phyloP scores from a whole-genome alignment of 2,329 filamentous ascomycete genomes.

The Neodidymelliopsis sp. region DNA sequence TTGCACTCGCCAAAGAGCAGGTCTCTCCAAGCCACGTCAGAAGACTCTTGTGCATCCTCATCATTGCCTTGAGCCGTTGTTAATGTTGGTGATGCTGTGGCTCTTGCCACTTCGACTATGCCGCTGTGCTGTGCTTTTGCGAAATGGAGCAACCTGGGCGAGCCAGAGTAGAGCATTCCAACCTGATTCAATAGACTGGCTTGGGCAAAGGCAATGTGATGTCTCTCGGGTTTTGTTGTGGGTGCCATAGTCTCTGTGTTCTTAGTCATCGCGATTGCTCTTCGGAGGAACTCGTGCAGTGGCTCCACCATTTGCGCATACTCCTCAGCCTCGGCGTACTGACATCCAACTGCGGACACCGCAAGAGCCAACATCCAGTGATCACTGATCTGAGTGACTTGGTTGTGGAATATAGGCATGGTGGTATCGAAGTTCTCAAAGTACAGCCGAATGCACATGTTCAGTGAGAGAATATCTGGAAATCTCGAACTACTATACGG shows the following conservation, averaged over 20 bases:
- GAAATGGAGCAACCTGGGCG: neutral
- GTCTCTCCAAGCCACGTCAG: neutral
- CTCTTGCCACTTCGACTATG: slow-evolving; percentile 5
- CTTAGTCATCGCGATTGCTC: slow-evolving; percentile 1
- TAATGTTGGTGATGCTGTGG: neutral
- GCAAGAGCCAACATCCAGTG: slow-evolving; percentile 35
- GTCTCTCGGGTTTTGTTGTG: neutral
- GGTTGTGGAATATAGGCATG: slow-evolving; percentile 37
- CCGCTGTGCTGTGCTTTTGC: slow-evolving; percentile 9
- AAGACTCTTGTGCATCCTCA: neutral
- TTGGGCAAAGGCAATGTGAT: slow-evolving; percentile 10
- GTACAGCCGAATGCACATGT: slow-evolving; percentile 33
- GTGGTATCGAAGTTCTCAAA: slow-evolving; percentile 35
- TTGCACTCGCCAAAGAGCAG: slow-evolving; percentile 5
- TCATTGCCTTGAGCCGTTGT: neutral
- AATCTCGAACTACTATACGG: neutral
- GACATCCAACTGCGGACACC: slow-evolving; percentile 36
- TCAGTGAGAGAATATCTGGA: slow-evolving; percentile 16
- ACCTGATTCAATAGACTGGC: slow-evolving; percentile 11
- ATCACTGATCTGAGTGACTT: slow-evolving; percentile 14
- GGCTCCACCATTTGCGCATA: slow-evolving; percentile 8
- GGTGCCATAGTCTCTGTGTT: neutral
- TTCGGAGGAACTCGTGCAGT: slow-evolving; percentile 17
- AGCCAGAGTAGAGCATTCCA: slow-evolving; percentile 20
- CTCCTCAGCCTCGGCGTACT: slow-evolving; percentile 24